phyloP scores from a whole-genome alignment of 1,139 yeast species.

The Taphrina flavorubra region DNA sequence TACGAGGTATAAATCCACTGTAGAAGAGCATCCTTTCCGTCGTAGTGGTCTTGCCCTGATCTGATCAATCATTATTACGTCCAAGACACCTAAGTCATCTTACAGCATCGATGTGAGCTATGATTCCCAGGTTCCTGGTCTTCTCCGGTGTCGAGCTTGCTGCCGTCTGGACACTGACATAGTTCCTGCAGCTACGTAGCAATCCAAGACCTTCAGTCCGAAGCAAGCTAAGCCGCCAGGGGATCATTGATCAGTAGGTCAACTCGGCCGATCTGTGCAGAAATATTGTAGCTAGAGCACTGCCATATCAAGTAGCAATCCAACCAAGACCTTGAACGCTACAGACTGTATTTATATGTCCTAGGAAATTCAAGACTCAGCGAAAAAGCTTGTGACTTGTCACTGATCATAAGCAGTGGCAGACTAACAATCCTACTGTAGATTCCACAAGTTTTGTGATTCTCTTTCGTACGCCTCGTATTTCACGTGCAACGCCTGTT shows the following conservation, averaged over 20 bases:
- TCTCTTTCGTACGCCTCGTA: neutral
- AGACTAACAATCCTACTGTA: neutral
- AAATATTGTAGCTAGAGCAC: neutral
- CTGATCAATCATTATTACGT: constrained; percentile 60
- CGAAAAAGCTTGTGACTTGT: too few species aligned
- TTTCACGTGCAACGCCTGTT: neutral
- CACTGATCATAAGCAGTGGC: neutral
- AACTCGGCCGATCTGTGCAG: neutral
- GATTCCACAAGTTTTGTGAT: too few species aligned
- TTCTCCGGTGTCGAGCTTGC: constrained; percentile 26
- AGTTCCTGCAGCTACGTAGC: neutral
- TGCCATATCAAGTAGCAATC: too few species aligned
- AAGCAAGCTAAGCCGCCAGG: neutral
- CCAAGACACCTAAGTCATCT: neutral
- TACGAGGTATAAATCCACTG: constrained; percentile 76
- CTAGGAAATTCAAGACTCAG: too few species aligned
- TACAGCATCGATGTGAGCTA: constrained; percentile 78
- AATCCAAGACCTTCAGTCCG: neutral
- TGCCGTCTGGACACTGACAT: constrained; percentile 1
- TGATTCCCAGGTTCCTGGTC: constrained; percentile 74
- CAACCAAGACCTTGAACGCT: too few species aligned
- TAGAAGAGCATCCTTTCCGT: constrained; percentile 90
- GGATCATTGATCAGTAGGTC: neutral
- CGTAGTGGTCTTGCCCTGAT: constrained; percentile 93
- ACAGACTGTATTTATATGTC: too few species aligned